phyloP scores from a whole-genome alignment of 2,329 filamentous ascomycete genomes.

The Diaporthe citriasiana region DNA sequence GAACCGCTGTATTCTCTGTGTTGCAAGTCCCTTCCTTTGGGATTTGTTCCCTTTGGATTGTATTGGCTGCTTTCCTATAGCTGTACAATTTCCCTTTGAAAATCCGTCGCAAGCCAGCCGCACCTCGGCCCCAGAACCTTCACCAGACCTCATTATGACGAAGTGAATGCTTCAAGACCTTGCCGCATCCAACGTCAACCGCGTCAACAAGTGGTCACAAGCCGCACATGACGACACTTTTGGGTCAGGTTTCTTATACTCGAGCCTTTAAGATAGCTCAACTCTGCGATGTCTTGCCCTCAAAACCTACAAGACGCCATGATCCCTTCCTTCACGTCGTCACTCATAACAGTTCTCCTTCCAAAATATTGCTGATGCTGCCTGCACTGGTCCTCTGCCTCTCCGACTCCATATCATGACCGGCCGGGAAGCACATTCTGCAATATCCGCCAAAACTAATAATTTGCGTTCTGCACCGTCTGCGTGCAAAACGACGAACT shows the following conservation, averaged over 20 bases:
- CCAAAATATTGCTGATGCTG: neutral
- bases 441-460: neutral
- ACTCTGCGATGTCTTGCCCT: too few species aligned
- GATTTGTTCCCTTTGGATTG: neutral
- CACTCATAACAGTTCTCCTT: conserved; percentile 16
- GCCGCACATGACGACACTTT: conserved; percentile 25
- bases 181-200: neutral
- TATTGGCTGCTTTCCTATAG: too few species aligned
- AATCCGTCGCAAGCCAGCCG: neutral
- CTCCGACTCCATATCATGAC: neutral
- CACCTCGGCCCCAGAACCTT: neutral
- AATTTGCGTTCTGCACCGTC: neutral
- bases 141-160: conserved; percentile 20
- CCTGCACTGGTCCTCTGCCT: neutral
- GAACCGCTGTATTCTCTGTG: neutral
- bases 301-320: neutral
- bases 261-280: neutral
- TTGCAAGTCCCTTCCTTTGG: neutral
- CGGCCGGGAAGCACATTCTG: too few species aligned
- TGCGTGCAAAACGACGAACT: too few species aligned
- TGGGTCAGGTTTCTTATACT: neutral
- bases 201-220: conserved; percentile 12
- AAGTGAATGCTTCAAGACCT: conserved; percentile 18
- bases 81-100: neutral
- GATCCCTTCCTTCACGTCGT: neutral